phyloP scores from a whole-genome alignment of 176 grass and related monocot genomes.

The Eragrostis curvula region DNA sequence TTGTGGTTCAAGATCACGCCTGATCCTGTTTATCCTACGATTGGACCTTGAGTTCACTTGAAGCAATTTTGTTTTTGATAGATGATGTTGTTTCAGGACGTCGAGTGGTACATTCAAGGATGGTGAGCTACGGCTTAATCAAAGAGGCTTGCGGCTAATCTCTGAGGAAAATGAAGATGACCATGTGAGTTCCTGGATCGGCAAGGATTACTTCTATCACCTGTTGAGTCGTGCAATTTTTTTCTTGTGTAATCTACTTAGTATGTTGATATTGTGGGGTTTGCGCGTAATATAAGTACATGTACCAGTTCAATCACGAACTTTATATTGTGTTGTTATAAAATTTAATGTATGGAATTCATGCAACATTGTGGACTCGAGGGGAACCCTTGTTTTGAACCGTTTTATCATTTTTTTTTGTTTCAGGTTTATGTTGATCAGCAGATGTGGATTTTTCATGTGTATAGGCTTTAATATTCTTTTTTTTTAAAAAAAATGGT shows the following conservation, averaged over 20 bases:
- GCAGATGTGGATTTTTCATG: slow-evolving; percentile 22
- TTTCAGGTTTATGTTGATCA: slow-evolving; percentile 33
- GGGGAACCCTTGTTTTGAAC: neutral
- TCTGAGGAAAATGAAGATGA: slow-evolving; percentile 62
- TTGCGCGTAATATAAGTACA: neutral
- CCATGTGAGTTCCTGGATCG: slow-evolving; percentile 38
- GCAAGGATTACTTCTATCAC: neutral
- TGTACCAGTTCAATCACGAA: neutral
- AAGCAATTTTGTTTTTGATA: neutral
- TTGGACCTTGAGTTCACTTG: neutral
- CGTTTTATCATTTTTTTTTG: neutral
- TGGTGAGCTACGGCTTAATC: slow-evolving; percentile 82
- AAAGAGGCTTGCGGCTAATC: slow-evolving; percentile 71
- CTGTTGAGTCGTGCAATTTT: neutral
- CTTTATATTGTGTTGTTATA: neutral
- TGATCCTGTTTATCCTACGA: slow-evolving; percentile 6
- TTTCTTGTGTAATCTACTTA: neutral
- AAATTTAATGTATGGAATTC: slow-evolving; percentile 14
- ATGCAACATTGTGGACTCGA: neutral
- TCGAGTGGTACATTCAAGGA: slow-evolving; percentile 98
- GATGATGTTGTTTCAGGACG: slow-evolving; percentile 58
- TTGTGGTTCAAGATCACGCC: neutral
- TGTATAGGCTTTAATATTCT: neutral
- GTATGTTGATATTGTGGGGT: neutral
- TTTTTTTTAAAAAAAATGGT: neutral